Conservation (phyloP, 2,329 filamentous ascomycete species). For the Fusarium secorum region DNA sequence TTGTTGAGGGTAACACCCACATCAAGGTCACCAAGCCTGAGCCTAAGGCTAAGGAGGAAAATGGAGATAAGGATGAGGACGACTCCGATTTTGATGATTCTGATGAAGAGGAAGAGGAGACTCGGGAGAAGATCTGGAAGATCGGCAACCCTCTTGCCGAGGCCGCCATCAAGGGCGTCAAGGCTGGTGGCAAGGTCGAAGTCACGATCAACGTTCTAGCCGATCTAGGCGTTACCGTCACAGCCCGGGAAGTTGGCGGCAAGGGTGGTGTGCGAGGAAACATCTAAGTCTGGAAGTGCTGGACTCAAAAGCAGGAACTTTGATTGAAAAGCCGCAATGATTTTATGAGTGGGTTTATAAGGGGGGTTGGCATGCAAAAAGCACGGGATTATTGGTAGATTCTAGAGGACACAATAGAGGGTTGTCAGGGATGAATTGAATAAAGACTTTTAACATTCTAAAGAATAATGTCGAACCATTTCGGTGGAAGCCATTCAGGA, state of each 20-base stretch:
- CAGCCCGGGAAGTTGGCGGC: constrained; percentile 84
- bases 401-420: constrained; percentile 41
- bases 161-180: constrained; percentile 81
- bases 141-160: constrained; percentile 83
- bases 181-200: constrained; percentile 91
- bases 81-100: constrained; percentile 66
- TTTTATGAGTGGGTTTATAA: constrained; percentile 33
- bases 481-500: not conserved
- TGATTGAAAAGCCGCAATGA: constrained; percentile 32
- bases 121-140: constrained; percentile 92
- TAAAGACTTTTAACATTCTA: constrained; percentile 25
- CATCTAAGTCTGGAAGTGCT: constrained; percentile 44
- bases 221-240: constrained; percentile 81
- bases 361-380: constrained; percentile 38
- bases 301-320: constrained; percentile 18
- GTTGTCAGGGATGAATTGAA: constrained; percentile 38
- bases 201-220: constrained; percentile 87
- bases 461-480: not conserved
- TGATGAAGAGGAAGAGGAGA: constrained; percentile 83
- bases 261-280: constrained; percentile 82
- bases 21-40: constrained; percentile 94
- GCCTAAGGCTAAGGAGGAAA: constrained; percentile 71
- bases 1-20: constrained; percentile 87
- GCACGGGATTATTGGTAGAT: constrained; percentile 40
- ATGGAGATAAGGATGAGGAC: constrained; percentile 73